A percentile compares a stretch with the other conserved stretches of the same genome.
phyloP scores from a whole-genome alignment of 2,329 filamentous ascomycete genomes.

The Orbilia quercus region DNA sequence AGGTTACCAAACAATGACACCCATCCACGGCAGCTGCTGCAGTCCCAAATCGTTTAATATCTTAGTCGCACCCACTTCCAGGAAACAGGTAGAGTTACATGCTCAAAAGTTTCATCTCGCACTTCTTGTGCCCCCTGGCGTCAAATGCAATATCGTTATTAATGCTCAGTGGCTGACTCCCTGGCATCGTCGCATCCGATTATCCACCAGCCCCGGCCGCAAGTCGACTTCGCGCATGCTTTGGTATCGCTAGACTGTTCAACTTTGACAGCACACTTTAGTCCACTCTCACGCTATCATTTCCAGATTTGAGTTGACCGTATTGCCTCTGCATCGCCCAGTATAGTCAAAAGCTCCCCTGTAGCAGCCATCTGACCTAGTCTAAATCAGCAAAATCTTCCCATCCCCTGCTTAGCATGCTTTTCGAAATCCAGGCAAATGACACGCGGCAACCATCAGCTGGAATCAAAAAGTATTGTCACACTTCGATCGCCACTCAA shows the following conservation, averaged over 20 bases:
- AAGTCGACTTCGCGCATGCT: neutral
- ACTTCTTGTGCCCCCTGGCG: constrained; percentile 22
- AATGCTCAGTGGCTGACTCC: constrained; percentile 17
- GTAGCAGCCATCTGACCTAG: constrained; percentile 16
- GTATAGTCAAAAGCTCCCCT: constrained; percentile 19
- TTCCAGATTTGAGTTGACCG: constrained; percentile 12
- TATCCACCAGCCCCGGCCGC: constrained; percentile 15
- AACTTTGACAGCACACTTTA: constrained; percentile 20
- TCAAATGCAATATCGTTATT: constrained; percentile 26
- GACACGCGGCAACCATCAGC: constrained; percentile 45
- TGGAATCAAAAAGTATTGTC: constrained; percentile 12
- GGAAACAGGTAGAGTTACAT: constrained; percentile 20
- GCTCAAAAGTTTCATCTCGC: constrained; percentile 30
- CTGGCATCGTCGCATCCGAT: constrained; percentile 26
- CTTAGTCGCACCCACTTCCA: constrained; percentile 12
- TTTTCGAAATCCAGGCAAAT: constrained; percentile 31
- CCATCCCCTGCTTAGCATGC: constrained; percentile 18
- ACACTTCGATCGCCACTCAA: constrained; percentile 26
- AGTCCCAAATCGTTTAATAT: constrained; percentile 18
- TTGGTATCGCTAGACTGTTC: constrained; percentile 4
- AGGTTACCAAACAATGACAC: neutral
- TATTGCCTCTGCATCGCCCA: constrained; percentile 26
- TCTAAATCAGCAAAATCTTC: constrained; percentile 21
- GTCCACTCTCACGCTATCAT: neutral
- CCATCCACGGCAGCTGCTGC: neutral